Conservation (phyloP, 441 rosid genomes). For the Metrosideros polymorpha region DNA sequence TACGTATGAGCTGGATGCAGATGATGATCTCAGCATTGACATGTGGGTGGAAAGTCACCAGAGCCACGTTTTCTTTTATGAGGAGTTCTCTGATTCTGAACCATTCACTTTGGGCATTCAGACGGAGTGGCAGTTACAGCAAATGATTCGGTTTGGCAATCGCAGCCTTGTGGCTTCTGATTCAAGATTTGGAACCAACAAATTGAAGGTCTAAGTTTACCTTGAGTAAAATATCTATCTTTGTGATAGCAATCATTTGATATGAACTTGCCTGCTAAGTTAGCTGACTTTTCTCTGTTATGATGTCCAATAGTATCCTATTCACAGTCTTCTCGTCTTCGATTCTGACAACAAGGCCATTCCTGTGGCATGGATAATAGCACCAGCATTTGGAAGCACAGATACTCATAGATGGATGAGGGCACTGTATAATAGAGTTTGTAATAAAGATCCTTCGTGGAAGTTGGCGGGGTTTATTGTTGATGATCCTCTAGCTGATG, state of each 20-base stretch:
- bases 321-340: conserved; percentile 76
- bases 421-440: conserved; percentile 79
- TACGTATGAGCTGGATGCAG: conserved; percentile 60
- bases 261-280: not conserved
- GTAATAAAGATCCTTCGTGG: conserved; percentile 74
- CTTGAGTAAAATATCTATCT: not conserved
- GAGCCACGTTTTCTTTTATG: conserved; percentile 56
- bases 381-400: conserved; percentile 46
- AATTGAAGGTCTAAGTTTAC: conserved; percentile 58
- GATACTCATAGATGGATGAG: conserved; percentile 84
- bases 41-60: conserved; percentile 91
- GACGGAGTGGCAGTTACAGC: conserved; percentile 96
- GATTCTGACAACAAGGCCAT: conserved; percentile 85
- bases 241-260: not conserved
- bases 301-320: conserved; percentile 52
- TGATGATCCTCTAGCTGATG: conserved; percentile 79
- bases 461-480: conserved; percentile 86
- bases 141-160: conserved; percentile 88
- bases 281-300: conserved; percentile 24
- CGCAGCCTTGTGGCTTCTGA: conserved; percentile 71
- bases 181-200: conserved; percentile 81
- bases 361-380: conserved; percentile 91
- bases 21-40: conserved; percentile 58
- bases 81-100: conserved; percentile 56
- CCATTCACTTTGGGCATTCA: conserved; percentile 83